Conservation (phyloP, 2,329 filamentous ascomycete genomes). For the Cryphonectria naterciae region DNA sequence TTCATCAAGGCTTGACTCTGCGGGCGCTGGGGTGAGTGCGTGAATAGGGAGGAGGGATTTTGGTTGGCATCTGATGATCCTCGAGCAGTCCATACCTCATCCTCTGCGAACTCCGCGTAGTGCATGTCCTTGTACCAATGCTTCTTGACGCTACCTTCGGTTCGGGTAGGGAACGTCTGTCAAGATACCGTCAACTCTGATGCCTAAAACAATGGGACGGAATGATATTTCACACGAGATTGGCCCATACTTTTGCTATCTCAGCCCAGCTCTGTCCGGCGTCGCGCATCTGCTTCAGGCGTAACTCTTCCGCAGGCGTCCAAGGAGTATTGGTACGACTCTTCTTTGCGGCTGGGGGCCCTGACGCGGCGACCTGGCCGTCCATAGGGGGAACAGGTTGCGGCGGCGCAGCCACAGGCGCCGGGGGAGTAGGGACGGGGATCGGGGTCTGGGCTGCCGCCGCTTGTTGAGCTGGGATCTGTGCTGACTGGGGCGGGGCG, state of each 20-base stretch:
- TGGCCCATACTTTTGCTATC: conserved; percentile 80
- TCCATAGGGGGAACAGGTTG: conserved; percentile 35
- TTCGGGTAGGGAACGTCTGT: conserved; percentile 87
- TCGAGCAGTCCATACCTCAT: conserved; percentile 70
- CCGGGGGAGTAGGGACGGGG: conserved; percentile 36
- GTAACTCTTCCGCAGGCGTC: conserved; percentile 91
- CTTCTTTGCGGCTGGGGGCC: conserved; percentile 76
- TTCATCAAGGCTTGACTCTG: conserved; percentile 80
- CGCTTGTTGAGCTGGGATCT: conserved; percentile 42
- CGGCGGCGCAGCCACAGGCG: conserved; percentile 35
- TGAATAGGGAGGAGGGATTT: not conserved
- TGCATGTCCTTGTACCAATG: conserved; percentile 99
- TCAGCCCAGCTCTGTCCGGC: conserved; percentile 94
- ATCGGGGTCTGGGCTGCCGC: conserved; percentile 33
- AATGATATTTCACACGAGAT: not conserved
- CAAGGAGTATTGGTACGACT: conserved; percentile 98
- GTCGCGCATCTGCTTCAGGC: conserved; percentile 93
- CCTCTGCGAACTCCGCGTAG: conserved; percentile 96
- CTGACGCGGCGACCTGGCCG: conserved; percentile 42
- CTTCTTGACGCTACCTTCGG: conserved; percentile 98
- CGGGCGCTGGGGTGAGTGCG: conserved; percentile 22
- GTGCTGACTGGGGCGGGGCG: conserved; percentile 36
- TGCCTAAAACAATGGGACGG: too few relatives aligned
- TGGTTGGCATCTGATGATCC: not conserved
- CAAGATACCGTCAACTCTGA: conserved; percentile 27